These are phyloP conservation scores for Thalassiosira mediterranea DNA, from an alignment of 352 stramenopile species.

Conservation along the genomic window DNA sequence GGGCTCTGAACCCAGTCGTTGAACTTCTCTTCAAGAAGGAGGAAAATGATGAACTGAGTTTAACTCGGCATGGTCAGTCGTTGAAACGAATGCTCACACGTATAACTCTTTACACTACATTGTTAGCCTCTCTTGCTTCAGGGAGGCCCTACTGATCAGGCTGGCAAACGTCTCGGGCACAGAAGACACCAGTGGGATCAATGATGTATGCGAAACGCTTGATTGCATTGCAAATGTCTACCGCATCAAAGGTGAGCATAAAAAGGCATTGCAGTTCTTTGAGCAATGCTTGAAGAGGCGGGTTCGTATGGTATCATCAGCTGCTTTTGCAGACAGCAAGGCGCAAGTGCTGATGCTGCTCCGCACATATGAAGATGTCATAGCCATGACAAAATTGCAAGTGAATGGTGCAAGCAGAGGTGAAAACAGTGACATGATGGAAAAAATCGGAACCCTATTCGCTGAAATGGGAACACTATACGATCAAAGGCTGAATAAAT, in stretches of 20 bases:
- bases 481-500: conserved; percentile 45
- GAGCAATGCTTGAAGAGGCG: conserved; percentile 53
- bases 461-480: conserved; percentile 56
- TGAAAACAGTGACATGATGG: conserved; percentile 23
- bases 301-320: conserved; percentile 23
- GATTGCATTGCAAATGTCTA: conserved; percentile 61
- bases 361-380: conserved; percentile 56
- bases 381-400: conserved; percentile 33
- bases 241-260: conserved; percentile 27
- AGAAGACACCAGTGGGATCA: conserved; percentile 30
- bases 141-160: conserved; percentile 48
- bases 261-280: conserved; percentile 52
- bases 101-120: conserved; percentile 3
- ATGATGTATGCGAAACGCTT: conserved; percentile 56
- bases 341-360: conserved; percentile 40
- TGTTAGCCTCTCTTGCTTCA: conserved; percentile 45
- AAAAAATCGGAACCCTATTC: conserved; percentile 40
- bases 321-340: conserved; percentile 4
- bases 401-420: conserved; percentile 1
- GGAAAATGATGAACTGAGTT: too few relatives aligned
- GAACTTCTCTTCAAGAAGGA: too few relatives aligned
- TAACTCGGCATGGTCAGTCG: too few relatives aligned
- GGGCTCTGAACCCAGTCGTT: too few relatives aligned
- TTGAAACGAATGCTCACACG: too few relatives aligned
- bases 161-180: conserved; percentile 26